Percentiles rank a stretch among this genome's conserved stretches.
Evolutionary conservation across 441 rosid species (phyloP).

Genomic region (Jatropha podagrica): DNA sequence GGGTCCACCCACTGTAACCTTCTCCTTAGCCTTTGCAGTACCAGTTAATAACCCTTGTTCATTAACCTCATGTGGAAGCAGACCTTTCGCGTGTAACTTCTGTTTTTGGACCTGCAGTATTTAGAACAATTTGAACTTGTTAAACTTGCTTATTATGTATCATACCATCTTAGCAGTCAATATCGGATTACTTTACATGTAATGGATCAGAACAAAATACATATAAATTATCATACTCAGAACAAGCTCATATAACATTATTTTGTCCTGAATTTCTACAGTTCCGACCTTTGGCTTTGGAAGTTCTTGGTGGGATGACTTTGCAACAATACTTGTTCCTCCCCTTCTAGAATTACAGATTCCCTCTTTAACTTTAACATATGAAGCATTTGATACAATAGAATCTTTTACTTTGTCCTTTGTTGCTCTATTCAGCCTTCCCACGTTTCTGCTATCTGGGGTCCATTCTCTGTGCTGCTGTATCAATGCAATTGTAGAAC

Average conservation of each 20-base stretch:
- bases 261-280: not conserved
- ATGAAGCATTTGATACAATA: conserved; percentile 26
- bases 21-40: conserved; percentile 28
- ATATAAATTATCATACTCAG: not conserved
- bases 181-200: no score
- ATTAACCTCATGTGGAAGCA: conserved; percentile 28
- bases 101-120: conserved; percentile 37
- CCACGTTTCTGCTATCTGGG: conserved; percentile 39
- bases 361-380: conserved; percentile 25
- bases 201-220: no score
- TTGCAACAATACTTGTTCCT: conserved; percentile 11
- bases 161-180: not conserved
- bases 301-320: conserved; percentile 27
- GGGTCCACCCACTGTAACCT: conserved; percentile 15
- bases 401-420: conserved; percentile 25
- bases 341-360: conserved; percentile 18
- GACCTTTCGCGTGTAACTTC: conserved; percentile 25
- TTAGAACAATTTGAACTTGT: conserved; percentile 13
- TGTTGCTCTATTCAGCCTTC: conserved; percentile 28
- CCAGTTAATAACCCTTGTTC: conserved; percentile 20
- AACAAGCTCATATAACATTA: not conserved
- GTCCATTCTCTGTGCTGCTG: conserved; percentile 32
- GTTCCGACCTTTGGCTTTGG: conserved; percentile 41
- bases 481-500: conserved; percentile 17
- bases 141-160: not conserved